Evolutionary conservation across 371 early-diverging fungal species (phyloP), one percentile per base, ranked within the genome.

Genomic region (Batkoa obscura): DNA sequence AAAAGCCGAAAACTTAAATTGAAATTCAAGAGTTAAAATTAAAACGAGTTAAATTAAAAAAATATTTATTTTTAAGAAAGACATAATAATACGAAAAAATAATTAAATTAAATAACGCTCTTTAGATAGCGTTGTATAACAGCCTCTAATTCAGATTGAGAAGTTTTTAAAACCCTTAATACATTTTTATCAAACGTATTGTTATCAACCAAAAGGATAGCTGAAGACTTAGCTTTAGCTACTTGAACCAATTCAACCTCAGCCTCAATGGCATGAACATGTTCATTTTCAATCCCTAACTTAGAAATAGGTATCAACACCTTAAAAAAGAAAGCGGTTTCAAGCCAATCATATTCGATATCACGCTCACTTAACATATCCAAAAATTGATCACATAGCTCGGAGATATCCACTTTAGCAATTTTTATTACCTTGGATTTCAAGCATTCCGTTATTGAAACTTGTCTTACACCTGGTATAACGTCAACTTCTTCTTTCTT

Each of bases 361-460:
- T 42, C 35, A 1, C 12, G 13, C 3, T 17, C 10, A 2, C 12
- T 4, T 31, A 41, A 32, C 2, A 13, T n/a, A 45, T 55, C 56
- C 36, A 55, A 10, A 10, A 42, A 42, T 17, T 55, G 43, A 36
- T 55, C 56, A 35, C 46, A 33, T 4, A 55, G 15, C 4, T 32
- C 32, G 10, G 9, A 13, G 5, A 55, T 31, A 23, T 23, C 31
- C 13, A 55, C 15, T 23, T 55, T 55, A 12, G 43, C 9, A 12
- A 43, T 45, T 17, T 43, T 41, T 23, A 55, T 46, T 15, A 42
- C 10, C 0, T 55, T 13, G 3, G 35, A 4, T n/a, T 35, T 30
- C 3, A 55, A 34, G 43, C 56, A 55, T 10, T 55, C 46, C 10
- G n/a, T 30, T 4, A 55, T 55, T n/a, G 36, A 46, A 17, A 55